phyloP scores from a whole-genome alignment of 116 monocot species.

The Phalaenopsis hybrid region DNA sequence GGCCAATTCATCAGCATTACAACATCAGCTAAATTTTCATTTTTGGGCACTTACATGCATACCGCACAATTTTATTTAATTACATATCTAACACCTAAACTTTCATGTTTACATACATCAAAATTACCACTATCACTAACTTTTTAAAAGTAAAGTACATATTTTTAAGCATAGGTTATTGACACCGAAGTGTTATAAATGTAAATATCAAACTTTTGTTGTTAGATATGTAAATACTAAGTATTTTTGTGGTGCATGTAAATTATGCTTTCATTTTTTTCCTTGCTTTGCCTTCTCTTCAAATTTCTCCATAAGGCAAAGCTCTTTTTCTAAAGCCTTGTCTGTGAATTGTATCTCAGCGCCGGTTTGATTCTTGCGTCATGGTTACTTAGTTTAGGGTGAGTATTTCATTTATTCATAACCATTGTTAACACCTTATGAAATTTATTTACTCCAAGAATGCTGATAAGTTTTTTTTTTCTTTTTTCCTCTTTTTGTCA shows the following conservation, averaged over 20 bases:
- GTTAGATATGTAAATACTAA: no score
- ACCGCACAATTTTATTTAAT: no score
- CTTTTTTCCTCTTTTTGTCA: constrained; percentile 8
- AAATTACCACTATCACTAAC: no score
- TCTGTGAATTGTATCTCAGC: constrained; percentile 47
- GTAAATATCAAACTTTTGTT: no score
- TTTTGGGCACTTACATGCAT: no score
- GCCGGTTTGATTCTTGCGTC: constrained; percentile 98
- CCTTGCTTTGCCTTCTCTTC: background rate
- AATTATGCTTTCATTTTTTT: background rate
- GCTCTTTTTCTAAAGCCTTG: constrained; percentile 20
- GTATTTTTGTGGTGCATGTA: no score
- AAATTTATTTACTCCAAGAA: background rate
- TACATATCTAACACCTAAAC: no score
- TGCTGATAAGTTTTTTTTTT: background rate
- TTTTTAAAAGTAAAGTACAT: no score
- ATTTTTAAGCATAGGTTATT: no score
- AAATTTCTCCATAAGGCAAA: background rate
- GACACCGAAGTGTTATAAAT: no score
- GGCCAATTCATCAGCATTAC: background rate
- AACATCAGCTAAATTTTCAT: background rate
- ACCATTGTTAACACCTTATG: background rate
- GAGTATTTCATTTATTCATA: constrained; percentile 3
- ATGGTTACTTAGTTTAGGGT: constrained; percentile 94
- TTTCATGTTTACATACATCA: no score